Conservation (phyloP, 352 stramenopile genomes). For the Globisporangium cederbergense region DNA sequence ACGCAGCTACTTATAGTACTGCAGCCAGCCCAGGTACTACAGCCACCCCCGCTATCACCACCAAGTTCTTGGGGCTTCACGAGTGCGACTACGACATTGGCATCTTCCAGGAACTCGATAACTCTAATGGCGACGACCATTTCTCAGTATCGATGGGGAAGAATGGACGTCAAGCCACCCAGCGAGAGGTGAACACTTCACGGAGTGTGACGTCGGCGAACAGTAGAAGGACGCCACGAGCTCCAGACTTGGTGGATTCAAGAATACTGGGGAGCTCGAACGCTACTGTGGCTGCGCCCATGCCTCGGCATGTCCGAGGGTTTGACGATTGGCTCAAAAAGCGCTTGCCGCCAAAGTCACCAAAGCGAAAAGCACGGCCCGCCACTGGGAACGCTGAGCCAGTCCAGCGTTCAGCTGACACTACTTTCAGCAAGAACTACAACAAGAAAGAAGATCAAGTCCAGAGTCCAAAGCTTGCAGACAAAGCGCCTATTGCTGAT, state of each 20-base stretch:
- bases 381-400: conserved; percentile 13
- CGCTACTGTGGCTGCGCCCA: background rate
- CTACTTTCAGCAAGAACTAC: background rate
- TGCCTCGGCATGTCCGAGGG: conserved; percentile 25
- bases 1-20: background rate
- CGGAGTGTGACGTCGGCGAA: background rate
- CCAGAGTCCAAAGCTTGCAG: background rate
- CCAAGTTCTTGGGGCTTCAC: background rate
- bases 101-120: background rate
- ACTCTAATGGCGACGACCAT: background rate
- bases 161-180: background rate
- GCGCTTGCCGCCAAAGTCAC: conserved; percentile 15
- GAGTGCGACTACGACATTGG: conserved; percentile 10
- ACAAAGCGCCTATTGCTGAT: background rate
- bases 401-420: conserved; percentile 3
- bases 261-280: too few relatives aligned
- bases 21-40: background rate
- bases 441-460: conserved; percentile 1
- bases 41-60: background rate
- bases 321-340: conserved; percentile 41
- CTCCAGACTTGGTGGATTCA: background rate
- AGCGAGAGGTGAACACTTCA: background rate
- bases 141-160: background rate
- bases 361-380: background rate
- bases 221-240: background rate